Percentiles rank a stretch among this genome's conserved stretches.
These are phyloP conservation scores for Lineolata rhizophorae DNA, from an alignment of 495 filamentous ascomycete species.

Conservation along the genomic window DNA sequence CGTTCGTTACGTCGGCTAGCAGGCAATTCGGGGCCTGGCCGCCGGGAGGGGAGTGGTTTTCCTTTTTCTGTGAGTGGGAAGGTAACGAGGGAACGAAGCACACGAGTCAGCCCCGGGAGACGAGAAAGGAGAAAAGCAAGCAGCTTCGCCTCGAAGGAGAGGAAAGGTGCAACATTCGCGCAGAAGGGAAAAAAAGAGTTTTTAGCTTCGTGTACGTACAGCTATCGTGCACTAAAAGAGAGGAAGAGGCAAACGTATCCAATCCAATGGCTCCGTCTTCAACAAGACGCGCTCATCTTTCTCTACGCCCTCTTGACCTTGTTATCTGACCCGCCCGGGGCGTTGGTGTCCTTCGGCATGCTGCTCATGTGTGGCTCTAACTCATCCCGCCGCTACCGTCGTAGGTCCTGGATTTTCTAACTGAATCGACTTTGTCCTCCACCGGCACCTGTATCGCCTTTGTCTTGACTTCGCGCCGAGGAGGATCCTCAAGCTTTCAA, in stretches of 20 bases:
- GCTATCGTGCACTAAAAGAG: too few relatives aligned
- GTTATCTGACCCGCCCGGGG: too few relatives aligned
- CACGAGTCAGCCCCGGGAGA: too few relatives aligned
- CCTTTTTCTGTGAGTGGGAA: not conserved
- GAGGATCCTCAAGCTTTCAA: not conserved
- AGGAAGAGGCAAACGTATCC: too few relatives aligned
- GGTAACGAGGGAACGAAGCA: too few relatives aligned
- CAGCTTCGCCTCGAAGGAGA: too few relatives aligned
- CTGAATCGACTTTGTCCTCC: not conserved
- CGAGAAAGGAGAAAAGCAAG: too few relatives aligned
- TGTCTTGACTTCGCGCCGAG: not conserved
- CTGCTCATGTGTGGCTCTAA: not conserved
- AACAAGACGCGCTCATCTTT: too few relatives aligned
- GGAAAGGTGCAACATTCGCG: not conserved
- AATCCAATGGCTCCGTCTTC: too few relatives aligned
- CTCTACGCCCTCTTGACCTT: too few relatives aligned
- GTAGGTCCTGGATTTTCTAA: not conserved
- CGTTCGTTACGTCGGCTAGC: conserved; percentile 8
- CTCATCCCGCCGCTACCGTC: not conserved
- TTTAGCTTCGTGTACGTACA: too few relatives aligned
- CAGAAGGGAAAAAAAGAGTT: too few relatives aligned
- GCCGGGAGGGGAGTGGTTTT: not conserved
- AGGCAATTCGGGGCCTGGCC: not conserved
- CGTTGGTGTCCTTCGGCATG: not conserved
- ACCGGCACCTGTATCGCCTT: not conserved